Evolutionary conservation across 495 filamentous ascomycete species (phyloP).

Genomic region (Xylaria grammica): DNA sequence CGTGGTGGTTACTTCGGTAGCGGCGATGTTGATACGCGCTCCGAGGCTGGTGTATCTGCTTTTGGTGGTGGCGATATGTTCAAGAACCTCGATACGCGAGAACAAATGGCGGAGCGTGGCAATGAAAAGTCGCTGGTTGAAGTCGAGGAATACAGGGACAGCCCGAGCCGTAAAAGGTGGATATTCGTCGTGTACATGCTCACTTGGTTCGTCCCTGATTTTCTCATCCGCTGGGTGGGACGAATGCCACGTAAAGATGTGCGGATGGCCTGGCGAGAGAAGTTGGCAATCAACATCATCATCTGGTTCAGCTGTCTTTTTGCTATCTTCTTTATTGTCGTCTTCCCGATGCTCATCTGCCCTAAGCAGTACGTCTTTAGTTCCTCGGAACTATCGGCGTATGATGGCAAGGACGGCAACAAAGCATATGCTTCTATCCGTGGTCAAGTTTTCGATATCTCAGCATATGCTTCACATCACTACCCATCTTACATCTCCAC

Average conservation of each 20-base stretch:
- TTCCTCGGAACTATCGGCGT: constrained; percentile 70
- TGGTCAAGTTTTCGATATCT: constrained; percentile 87
- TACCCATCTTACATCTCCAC: constrained; percentile 73
- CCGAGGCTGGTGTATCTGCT: constrained; percentile 87
- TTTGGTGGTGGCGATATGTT: constrained; percentile 96
- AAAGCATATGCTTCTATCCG: constrained; percentile 78
- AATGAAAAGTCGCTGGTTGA: constrained; percentile 89
- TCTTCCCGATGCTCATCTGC: constrained; percentile 87
- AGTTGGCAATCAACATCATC: constrained; percentile 96
- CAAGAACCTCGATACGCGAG: constrained; percentile 88
- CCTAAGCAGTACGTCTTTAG: constrained; percentile 89
- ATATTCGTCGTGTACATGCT: constrained; percentile 83
- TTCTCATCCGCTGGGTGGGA: constrained; percentile 76
- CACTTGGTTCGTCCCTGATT: constrained; percentile 87
- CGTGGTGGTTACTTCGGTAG: constrained; percentile 80
- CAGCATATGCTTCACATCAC: constrained; percentile 73
- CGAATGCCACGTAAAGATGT: constrained; percentile 93
- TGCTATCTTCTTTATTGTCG: constrained; percentile 85
- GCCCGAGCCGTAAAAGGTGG: constrained; percentile 89
- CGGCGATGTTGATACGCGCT: constrained; percentile 81
- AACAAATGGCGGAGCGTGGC: constrained; percentile 94
- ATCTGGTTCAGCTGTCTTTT: constrained; percentile 89
- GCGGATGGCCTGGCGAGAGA: constrained; percentile 94
- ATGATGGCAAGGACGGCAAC: constrained; percentile 72
- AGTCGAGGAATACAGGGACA: constrained; percentile 80